These are phyloP conservation scores for Mercurialis annua DNA, from an alignment of 345 rosid species.

Conservation along the genomic window DNA sequence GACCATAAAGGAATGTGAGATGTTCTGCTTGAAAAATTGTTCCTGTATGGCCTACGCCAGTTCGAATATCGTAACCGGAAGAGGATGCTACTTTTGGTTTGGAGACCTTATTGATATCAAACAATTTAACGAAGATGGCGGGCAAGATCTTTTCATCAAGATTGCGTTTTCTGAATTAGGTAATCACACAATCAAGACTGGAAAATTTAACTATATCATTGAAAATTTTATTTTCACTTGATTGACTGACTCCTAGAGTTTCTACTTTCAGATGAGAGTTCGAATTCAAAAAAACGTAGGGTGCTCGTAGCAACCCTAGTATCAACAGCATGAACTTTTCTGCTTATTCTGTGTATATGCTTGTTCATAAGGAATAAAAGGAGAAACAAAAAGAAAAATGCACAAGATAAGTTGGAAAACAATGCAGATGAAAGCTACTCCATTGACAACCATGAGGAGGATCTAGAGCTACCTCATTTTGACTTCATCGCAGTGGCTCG, in stretches of 20 bases:
- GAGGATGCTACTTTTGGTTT: slow-evolving; percentile 28
- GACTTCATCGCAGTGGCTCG: not conserved
- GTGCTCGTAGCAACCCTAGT: not conserved
- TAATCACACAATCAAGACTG: not conserved
- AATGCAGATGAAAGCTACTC: not conserved
- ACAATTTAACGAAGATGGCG: not conserved
- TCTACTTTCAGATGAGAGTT: too few relatives aligned
- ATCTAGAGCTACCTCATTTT: not conserved
- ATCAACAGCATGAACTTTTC: not conserved
- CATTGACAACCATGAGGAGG: not conserved
- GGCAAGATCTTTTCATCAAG: slow-evolving; percentile 20
- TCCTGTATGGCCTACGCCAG: slow-evolving; percentile 25
- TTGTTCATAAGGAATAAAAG: not conserved
- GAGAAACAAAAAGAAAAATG: not conserved
- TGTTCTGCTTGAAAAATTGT: slow-evolving; percentile 20
- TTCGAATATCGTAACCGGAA: slow-evolving; percentile 19
- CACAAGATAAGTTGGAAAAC: not conserved
- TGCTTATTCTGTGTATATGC: not conserved
- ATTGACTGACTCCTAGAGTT: not conserved
- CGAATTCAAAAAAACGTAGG: not conserved
- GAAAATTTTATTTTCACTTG: too few relatives aligned
- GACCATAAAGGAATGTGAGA: slow-evolving; percentile 14
- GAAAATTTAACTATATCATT: not conserved
- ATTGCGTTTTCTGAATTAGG: slow-evolving; percentile 25
- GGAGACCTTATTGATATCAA: slow-evolving; percentile 17